These are phyloP conservation scores for Backusella luteola DNA, from an alignment of 192 early-diverging fungal genomes.

Conservation along the genomic window DNA sequence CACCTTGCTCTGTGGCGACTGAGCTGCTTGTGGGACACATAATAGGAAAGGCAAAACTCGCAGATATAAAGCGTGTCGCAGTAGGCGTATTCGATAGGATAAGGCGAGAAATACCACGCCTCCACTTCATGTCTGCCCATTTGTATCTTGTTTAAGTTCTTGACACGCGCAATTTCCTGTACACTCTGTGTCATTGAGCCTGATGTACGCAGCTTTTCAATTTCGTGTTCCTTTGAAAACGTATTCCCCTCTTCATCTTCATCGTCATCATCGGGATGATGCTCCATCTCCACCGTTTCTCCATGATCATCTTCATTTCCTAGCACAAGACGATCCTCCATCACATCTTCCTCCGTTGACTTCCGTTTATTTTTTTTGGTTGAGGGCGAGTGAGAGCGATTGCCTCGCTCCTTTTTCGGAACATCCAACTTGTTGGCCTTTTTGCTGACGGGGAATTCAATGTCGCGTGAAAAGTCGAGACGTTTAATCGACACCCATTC, in stretches of 20 bases:
- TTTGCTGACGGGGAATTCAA: conserved; percentile 66
- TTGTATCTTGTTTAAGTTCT: conserved; percentile 91
- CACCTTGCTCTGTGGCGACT: conserved; percentile 86
- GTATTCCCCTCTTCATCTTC: conserved; percentile 25
- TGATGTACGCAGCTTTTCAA: conserved; percentile 88
- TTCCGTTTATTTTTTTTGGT: neutral
- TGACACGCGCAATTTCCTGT: conserved; percentile 91
- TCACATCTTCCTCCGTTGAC: neutral
- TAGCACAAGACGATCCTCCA: conserved; percentile 7
- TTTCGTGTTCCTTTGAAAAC: conserved; percentile 95
- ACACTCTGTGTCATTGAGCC: conserved; percentile 98
- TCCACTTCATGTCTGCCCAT: conserved; percentile 92
- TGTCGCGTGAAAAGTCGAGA: conserved; percentile 63
- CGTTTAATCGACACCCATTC: conserved; percentile 83
- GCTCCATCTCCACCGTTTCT: conserved; percentile 9
- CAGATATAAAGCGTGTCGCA: conserved; percentile 86
- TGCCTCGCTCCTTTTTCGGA: neutral
- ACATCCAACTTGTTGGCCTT: conserved; percentile 22
- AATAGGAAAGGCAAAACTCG: conserved; percentile 92
- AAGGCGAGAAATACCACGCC: conserved; percentile 99
- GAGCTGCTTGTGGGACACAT: conserved; percentile 70
- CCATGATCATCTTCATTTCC: conserved; percentile 12
- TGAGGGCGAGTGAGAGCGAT: neutral
- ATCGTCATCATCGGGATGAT: conserved; percentile 11
- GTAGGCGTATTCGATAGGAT: conserved; percentile 84